Conservation (phyloP, 106 monocot genomes). For the Platanthera zijinensis region DNA sequence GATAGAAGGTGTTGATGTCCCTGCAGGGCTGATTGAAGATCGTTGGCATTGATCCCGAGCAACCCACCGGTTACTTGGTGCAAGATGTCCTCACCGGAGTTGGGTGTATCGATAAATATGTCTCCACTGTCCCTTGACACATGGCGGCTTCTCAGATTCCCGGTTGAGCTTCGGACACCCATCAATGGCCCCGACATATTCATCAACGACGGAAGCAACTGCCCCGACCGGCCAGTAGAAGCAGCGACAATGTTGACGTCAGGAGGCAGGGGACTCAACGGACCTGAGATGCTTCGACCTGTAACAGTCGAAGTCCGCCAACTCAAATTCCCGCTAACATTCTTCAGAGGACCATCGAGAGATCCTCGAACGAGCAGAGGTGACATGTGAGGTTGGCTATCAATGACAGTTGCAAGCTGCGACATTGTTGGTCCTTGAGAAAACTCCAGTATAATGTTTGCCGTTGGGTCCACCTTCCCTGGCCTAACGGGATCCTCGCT, state of each 20-base stretch:
- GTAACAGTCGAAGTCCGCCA: constrained; percentile 79
- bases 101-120: constrained; percentile 64
- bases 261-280: constrained; percentile 71
- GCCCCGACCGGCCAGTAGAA: constrained; percentile 72
- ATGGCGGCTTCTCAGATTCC: constrained; percentile 83
- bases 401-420: constrained; percentile 56
- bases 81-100: constrained; percentile 71
- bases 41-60: constrained; percentile 70
- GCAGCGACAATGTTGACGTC: constrained; percentile 50
- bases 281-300: constrained; percentile 85
- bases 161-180: constrained; percentile 73
- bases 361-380: constrained; percentile 98
- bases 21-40: constrained; percentile 80
- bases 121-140: constrained; percentile 96
- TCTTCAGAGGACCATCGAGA: constrained; percentile 75
- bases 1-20: constrained; percentile 85
- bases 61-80: constrained; percentile 29
- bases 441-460: constrained; percentile 74
- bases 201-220: constrained; percentile 80
- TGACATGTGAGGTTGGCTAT: constrained; percentile 95
- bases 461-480: constrained; percentile 47
- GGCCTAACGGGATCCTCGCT: constrained; percentile 50
- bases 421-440: constrained; percentile 68
- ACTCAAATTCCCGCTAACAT: constrained; percentile 68
- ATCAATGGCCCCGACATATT: constrained; percentile 99